These are phyloP conservation scores for Arabis hirsuta DNA, from an alignment of 345 rosid species.

Conservation along the genomic window DNA sequence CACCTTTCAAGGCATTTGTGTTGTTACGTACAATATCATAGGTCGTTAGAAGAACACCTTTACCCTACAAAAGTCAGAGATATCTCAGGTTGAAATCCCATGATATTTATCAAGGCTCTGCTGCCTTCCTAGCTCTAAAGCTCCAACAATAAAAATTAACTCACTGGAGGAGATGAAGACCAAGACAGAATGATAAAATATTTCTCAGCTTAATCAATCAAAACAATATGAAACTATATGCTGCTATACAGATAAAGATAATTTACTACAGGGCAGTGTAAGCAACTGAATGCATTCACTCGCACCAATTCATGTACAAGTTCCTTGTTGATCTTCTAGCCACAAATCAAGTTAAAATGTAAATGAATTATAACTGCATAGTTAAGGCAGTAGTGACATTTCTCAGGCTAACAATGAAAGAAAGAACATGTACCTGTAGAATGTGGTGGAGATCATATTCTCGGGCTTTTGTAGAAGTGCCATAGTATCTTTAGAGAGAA, in stretches of 20 bases:
- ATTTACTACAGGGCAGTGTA: neutral
- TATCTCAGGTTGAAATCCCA: constrained; percentile 17
- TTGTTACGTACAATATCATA: constrained; percentile 94
- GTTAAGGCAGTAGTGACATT: constrained; percentile 13
- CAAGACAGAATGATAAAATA: constrained; percentile 23
- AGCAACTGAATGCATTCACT: constrained; percentile 6
- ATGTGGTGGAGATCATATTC: constrained; percentile 87
- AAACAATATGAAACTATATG: constrained; percentile 3
- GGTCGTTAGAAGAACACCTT: constrained; percentile 90
- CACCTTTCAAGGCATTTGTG: constrained; percentile 71
- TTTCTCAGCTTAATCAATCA: constrained; percentile 25
- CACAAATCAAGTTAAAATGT: constrained; percentile 27
- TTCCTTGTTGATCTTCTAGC: constrained; percentile 8
- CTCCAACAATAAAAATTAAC: neutral
- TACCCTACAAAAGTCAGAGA: constrained; percentile 55
- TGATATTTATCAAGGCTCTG: neutral
- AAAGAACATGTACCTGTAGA: constrained; percentile 64
- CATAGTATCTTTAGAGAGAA: constrained; percentile 64
- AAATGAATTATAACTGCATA: constrained; percentile 9
- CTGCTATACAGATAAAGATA: constrained; percentile 16
- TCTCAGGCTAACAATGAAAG: constrained; percentile 28
- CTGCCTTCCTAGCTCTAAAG: no score
- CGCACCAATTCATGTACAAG: neutral
- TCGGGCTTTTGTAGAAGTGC: constrained; percentile 72
- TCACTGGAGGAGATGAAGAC: constrained; percentile 6